Percentiles rank a stretch among this genome's conserved stretches.
Conservation (phyloP, 441 rosid species). For the Manihot esculenta region DNA sequence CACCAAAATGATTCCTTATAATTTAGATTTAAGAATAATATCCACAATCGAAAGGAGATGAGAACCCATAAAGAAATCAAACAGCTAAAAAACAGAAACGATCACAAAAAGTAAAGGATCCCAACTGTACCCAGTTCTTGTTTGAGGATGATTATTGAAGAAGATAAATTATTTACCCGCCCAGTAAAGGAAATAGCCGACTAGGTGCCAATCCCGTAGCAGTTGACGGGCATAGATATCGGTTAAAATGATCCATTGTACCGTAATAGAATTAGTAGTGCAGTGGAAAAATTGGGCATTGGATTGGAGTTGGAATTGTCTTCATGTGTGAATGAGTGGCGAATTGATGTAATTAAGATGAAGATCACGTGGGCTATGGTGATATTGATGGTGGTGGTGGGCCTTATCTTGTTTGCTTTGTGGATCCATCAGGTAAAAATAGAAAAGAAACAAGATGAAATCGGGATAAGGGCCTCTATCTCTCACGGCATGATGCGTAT, state of each 20-base stretch:
- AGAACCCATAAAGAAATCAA: constrained; percentile 8
- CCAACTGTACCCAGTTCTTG: constrained; percentile 9
- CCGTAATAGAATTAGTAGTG: background rate
- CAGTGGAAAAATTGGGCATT: constrained; percentile 14
- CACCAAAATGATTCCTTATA: constrained; percentile 28
- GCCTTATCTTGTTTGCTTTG: constrained; percentile 18
- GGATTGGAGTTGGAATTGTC: background rate
- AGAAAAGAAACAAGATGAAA: background rate
- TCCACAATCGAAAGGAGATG: constrained; percentile 10
- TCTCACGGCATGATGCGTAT: background rate
- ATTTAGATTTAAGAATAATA: constrained; percentile 30
- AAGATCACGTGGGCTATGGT: constrained; percentile 26
- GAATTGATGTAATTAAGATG: background rate
- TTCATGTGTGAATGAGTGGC: constrained; percentile 10
- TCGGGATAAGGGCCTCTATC: background rate
- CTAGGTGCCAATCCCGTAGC: background rate
- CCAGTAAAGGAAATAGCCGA: too few relatives aligned
- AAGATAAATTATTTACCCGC: constrained; percentile 1
- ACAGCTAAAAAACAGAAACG: background rate
- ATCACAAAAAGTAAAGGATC: background rate
- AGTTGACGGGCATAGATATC: too few relatives aligned
- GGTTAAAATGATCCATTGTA: background rate
- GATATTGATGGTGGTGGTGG: constrained; percentile 15
- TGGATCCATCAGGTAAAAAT: constrained; percentile 15
- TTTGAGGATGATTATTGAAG: background rate